Percentiles rank a stretch among this genome's conserved stretches.
These are phyloP conservation scores for Omphalotus guepiniiformis DNA, from an alignment of 768 basidiomycete genomes.

Conservation along the genomic window DNA sequence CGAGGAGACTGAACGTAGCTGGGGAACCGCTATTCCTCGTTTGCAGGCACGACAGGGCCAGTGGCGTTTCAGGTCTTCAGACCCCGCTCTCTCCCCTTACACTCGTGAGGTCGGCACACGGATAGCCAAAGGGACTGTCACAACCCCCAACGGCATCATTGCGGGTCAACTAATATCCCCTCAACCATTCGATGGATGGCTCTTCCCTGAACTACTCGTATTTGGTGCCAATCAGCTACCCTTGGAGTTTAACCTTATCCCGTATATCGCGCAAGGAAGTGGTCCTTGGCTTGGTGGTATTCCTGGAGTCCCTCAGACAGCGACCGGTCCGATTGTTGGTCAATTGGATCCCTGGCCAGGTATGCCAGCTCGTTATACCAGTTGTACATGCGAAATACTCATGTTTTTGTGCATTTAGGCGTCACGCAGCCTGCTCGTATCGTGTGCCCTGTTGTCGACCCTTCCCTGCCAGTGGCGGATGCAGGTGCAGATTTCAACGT, in stretches of 20 bases:
- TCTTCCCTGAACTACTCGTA: conserved; percentile 17
- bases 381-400: no score
- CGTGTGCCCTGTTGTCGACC: conserved; percentile 9
- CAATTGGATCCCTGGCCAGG: conserved; percentile 19
- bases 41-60: conserved; percentile 11
- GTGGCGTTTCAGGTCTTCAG: conserved; percentile 1
- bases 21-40: conserved; percentile 12
- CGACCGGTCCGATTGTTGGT: conserved; percentile 15
- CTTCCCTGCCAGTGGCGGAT: conserved; percentile 7
- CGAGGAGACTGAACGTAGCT: conserved; percentile 11
- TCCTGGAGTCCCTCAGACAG: conserved; percentile 3
- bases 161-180: conserved; percentile 17
- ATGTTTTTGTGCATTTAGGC: no score
- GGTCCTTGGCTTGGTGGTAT: conserved; percentile 16
- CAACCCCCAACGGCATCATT: conserved; percentile 14
- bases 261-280: conserved; percentile 13
- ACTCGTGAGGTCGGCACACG: conserved; percentile 17
- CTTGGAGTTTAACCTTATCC: conserved; percentile 17
- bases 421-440: not conserved
- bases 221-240: conserved; percentile 12
- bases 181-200: conserved; percentile 11
- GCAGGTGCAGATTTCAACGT: conserved; percentile 11
- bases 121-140: conserved; percentile 5
- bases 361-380: no score
- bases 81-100: conserved; percentile 9